Conservation (phyloP, 2,329 filamentous ascomycete species). For the Davidsoniella eucalypti region DNA sequence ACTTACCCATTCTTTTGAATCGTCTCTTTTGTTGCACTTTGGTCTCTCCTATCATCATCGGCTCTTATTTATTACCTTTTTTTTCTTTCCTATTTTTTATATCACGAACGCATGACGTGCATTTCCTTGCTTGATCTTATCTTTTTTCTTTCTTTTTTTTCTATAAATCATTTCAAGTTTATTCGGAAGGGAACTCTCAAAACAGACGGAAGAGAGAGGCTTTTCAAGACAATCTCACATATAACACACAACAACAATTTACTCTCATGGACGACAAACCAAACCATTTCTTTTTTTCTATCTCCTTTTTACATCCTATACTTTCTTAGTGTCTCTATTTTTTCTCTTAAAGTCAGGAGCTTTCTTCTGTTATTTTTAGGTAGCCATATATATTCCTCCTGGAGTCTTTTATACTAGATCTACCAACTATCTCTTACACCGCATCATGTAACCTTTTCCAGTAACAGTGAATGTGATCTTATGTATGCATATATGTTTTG, state of each 20-base stretch:
- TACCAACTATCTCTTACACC: too few relatives aligned
- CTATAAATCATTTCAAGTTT: not conserved
- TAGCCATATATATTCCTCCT: too few relatives aligned
- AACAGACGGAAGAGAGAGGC: too few relatives aligned
- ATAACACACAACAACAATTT: not conserved
- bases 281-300: not conserved
- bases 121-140: too few relatives aligned
- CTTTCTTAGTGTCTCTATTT: too few relatives aligned
- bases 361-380: too few relatives aligned
- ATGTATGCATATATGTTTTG: too few relatives aligned
- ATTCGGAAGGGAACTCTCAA: too few relatives aligned
- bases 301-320: not conserved
- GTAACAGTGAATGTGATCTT: too few relatives aligned
- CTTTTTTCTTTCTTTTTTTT: not conserved
- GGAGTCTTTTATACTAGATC: too few relatives aligned
- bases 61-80: not conserved
- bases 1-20: not conserved
- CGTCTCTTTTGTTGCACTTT: not conserved
- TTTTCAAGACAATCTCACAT: not conserved
- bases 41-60: not conserved
- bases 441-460: too few relatives aligned
- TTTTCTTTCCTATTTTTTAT: not conserved
- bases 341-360: too few relatives aligned
- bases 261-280: not conserved
- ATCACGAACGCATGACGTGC: not conserved